A percentile compares a stretch with the other conserved stretches of the same genome.
Evolutionary conservation across 2,329 filamentous ascomycete genomes (phyloP).

Genomic region (Apiospora rasikravindrae): DNA sequence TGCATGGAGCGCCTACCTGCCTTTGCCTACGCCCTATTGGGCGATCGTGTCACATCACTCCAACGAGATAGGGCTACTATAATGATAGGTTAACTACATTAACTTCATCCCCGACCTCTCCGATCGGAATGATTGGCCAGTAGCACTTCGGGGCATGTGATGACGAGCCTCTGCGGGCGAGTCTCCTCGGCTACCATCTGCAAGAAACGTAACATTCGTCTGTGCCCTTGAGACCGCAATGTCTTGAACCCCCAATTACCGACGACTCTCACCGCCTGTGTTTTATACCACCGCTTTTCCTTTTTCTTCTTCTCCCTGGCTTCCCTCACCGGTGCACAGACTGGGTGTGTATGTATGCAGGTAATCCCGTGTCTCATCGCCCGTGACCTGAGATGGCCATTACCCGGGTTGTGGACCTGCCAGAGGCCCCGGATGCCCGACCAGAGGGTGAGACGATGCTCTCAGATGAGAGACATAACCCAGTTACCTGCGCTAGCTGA

Average conservation of each 20-base stretch:
- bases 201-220: slow-evolving; percentile 9
- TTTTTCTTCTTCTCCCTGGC: background rate
- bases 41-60: background rate
- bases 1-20: background rate
- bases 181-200: background rate
- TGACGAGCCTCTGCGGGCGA: background rate
- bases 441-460: background rate
- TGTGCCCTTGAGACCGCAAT: slow-evolving; percentile 8
- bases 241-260: slow-evolving; percentile 13
- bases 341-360: background rate
- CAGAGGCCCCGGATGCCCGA: background rate
- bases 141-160: background rate
- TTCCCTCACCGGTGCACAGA: background rate
- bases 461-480: background rate
- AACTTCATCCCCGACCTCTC: background rate
- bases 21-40: background rate
- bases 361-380: slow-evolving; percentile 13
- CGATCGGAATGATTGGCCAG: background rate
- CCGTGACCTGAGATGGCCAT: background rate
- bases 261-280: slow-evolving; percentile 3
- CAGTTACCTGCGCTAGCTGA: background rate
- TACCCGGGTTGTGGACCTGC: slow-evolving; percentile 1
- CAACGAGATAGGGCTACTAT: background rate
- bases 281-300: background rate
- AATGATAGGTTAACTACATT: background rate